Base-by-base conservation (phyloP, 805 yeast species). In the Maudiozyma barnettii region DNA sequence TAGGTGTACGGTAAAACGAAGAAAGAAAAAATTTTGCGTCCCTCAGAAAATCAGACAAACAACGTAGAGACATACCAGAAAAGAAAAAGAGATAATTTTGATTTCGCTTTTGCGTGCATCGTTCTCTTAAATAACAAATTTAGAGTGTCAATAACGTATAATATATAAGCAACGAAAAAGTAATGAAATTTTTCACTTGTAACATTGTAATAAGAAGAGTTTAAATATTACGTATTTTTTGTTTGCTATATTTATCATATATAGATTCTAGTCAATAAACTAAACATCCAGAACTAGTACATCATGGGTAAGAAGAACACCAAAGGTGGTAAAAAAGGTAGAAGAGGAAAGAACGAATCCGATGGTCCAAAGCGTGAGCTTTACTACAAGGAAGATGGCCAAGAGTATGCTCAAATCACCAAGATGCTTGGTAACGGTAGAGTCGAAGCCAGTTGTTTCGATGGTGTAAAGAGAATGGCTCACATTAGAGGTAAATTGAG, bases 361-460 rank as follows among this genome's bases (percentile, higher is more conserved):
- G 83, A 78, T 51, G 81, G 84, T 54, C 90, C 88, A 71, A 93
- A 93, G 77, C 87, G 99, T 74, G 99, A 93, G 67, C 78, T 93
- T 59, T 78, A 81, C 66, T 79, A 76, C 68, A 88, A 82, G 63
- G 99, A 93, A 54, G 99, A 93, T 62, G 95, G 95, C 49, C 99
- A 93, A 75, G 98, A 93, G 69, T 93, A 93, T 63, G 99, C 96
- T 48, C 99, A 95, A 74, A 93, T 93, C 65, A 81, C 91, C 68
- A 91, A 89, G 72, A 91, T 93, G 97, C 80, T 93, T 60, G 99
- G 99, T 68, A 90, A 90, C 66, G 98, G 99, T 55, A 82, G 99
- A 71, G 83, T 93, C 47, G 96, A 90, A 68, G 96, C 95, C 47
- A 69, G 81, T 44, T 93, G 99, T 73, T 93, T 93, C 64, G 99